Percentiles rank a stretch among this genome's conserved stretches.
phyloP scores from a whole-genome alignment of 176 grass and related monocot genomes.

The Aegilops speltoides region DNA sequence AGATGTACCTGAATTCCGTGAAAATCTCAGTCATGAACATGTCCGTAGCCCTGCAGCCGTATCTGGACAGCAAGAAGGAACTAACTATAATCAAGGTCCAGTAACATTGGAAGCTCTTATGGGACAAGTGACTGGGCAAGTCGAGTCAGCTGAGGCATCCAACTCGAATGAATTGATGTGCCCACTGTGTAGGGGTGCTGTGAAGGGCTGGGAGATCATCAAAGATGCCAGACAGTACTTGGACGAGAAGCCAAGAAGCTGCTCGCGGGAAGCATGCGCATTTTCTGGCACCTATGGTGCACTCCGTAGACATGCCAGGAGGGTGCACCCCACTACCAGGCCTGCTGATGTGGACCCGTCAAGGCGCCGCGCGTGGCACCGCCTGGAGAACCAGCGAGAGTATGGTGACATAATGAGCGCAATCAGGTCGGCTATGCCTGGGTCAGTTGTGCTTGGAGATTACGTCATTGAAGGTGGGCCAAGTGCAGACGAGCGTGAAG shows the following conservation, averaged over 20 bases:
- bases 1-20: slow-evolving; percentile 36
- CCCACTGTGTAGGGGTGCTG: slow-evolving; percentile 67
- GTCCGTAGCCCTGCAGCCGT: not conserved
- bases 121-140: slow-evolving; percentile 23
- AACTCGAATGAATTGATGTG: slow-evolving; percentile 49
- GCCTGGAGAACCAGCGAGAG: slow-evolving; percentile 69
- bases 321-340: slow-evolving; percentile 61
- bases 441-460: slow-evolving; percentile 70
- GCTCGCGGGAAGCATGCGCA: slow-evolving; percentile 55
- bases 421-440: slow-evolving; percentile 79
- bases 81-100: slow-evolving; percentile 31
- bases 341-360: slow-evolving; percentile 65
- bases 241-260: slow-evolving; percentile 67
- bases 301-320: slow-evolving; percentile 72
- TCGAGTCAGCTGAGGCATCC: slow-evolving; percentile 37
- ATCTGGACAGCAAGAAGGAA: slow-evolving; percentile 30
- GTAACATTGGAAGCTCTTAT: slow-evolving; percentile 35
- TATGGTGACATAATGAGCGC: slow-evolving; percentile 76
- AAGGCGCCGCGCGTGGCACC: slow-evolving; percentile 64
- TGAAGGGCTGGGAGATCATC: slow-evolving; percentile 60
- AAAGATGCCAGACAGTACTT: slow-evolving; percentile 69
- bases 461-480: slow-evolving; percentile 60
- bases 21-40: slow-evolving; percentile 32
- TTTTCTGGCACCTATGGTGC: slow-evolving; percentile 78
- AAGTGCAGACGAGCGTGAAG: slow-evolving; percentile 26